These are phyloP conservation scores for Paracorniculantispora psalliotae DNA, from an alignment of 2,329 filamentous ascomycete species.

Conservation along the genomic window DNA sequence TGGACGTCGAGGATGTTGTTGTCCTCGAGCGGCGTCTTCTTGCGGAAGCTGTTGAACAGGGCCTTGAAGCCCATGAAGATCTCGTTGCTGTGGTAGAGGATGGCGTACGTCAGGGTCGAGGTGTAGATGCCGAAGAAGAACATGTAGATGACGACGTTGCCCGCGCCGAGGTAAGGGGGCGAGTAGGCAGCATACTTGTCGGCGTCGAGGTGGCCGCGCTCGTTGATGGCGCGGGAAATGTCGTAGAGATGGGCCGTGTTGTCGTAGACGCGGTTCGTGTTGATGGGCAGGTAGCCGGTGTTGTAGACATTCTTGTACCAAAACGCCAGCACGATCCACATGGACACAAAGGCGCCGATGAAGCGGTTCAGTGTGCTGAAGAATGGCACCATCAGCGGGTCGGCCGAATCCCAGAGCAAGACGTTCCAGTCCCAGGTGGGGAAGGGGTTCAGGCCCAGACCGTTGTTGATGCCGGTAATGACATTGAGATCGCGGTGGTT, in stretches of 20 bases:
- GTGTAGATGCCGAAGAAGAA: slow-evolving; percentile 25
- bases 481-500: slow-evolving; percentile 34
- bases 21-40: slow-evolving; percentile 16
- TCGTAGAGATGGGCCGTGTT: slow-evolving; percentile 36
- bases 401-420: slow-evolving; percentile 26
- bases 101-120: slow-evolving; percentile 24
- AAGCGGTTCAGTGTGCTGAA: slow-evolving; percentile 37
- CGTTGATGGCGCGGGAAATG: slow-evolving; percentile 28
- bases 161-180: slow-evolving; percentile 30
- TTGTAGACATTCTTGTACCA: slow-evolving; percentile 40
- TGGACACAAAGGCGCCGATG: slow-evolving; percentile 29
- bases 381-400: slow-evolving; percentile 29
- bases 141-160: slow-evolving; percentile 27
- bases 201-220: slow-evolving; percentile 33
- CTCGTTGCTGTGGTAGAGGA: slow-evolving; percentile 27
- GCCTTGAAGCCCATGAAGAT: slow-evolving; percentile 23
- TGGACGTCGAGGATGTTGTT: slow-evolving; percentile 23
- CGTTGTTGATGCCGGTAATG: slow-evolving; percentile 36
- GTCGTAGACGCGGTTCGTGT: slow-evolving; percentile 37
- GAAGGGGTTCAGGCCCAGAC: slow-evolving; percentile 34
- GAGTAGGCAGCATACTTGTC: slow-evolving; percentile 37
- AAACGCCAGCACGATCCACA: slow-evolving; percentile 34
- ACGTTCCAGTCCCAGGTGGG: slow-evolving; percentile 38
- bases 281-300: slow-evolving; percentile 42
- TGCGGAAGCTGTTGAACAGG: slow-evolving; percentile 21